phyloP scores from a whole-genome alignment of 2,329 filamentous ascomycete genomes.

The Bimuria novae-zelandiae region DNA sequence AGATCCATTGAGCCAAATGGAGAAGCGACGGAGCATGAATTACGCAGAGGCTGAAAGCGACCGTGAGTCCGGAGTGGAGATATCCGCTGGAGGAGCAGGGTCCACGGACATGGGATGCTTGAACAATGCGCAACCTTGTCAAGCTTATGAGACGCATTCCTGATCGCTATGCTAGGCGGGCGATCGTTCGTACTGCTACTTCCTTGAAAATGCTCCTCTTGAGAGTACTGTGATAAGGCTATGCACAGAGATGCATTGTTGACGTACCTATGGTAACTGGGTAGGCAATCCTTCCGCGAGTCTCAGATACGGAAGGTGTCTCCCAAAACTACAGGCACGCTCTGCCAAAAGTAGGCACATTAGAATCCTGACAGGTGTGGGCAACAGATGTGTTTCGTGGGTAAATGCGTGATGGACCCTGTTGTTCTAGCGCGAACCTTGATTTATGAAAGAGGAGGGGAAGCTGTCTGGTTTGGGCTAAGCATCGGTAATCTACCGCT shows the following conservation, averaged over 20 bases:
- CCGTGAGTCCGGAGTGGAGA: not conserved
- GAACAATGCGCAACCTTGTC: conserved; percentile 4
- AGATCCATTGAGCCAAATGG: not conserved
- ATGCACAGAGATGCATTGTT: too few relatives aligned
- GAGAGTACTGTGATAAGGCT: too few relatives aligned
- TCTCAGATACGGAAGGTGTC: conserved; percentile 12
- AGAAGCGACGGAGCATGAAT: not conserved
- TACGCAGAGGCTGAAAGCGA: not conserved
- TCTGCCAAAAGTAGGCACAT: conserved; percentile 13
- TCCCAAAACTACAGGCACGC: conserved; percentile 6
- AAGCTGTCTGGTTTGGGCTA: not conserved
- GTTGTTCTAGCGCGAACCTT: conserved; percentile 11
- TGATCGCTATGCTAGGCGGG: not conserved
- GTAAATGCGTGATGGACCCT: conserved; percentile 18
- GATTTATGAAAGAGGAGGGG: not conserved
- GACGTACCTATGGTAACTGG: too few relatives aligned
- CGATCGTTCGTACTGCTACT: too few relatives aligned
- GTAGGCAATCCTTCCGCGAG: too few relatives aligned
- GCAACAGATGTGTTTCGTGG: conserved; percentile 6
- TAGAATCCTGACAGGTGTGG: not conserved
- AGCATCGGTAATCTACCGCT: not conserved
- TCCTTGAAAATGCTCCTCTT: too few relatives aligned
- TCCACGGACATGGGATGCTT: conserved; percentile 3
- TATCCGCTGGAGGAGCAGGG: not conserved
- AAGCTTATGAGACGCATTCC: not conserved